phyloP scores from a whole-genome alignment of 164 flowering plant species.

The Annona squamosa region DNA sequence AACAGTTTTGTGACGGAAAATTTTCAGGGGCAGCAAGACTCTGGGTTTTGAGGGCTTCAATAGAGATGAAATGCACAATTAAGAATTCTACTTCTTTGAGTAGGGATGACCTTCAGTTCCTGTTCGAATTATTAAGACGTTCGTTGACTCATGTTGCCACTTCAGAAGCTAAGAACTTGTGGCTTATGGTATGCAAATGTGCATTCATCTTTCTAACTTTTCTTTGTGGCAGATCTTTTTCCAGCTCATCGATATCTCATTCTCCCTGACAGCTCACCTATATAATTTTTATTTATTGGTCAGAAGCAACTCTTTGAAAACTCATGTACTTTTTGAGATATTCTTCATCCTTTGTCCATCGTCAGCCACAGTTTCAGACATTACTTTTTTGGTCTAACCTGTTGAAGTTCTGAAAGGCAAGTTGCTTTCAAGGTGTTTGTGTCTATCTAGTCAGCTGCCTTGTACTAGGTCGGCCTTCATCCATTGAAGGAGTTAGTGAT shows the following conservation, averaged over 20 bases:
- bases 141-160: constrained; percentile 39
- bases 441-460: background rate
- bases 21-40: constrained; percentile 37
- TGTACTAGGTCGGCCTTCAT: background rate
- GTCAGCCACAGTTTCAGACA: background rate
- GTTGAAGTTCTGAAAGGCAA: background rate
- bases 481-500: background rate
- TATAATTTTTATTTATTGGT: background rate
- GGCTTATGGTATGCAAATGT: constrained; percentile 66
- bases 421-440: background rate
- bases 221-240: background rate
- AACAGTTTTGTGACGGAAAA: constrained; percentile 50
- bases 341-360: background rate
- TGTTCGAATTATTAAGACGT: constrained; percentile 45
- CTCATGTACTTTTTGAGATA: background rate
- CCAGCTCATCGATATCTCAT: background rate
- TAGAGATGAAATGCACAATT: constrained; percentile 42
- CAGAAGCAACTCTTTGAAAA: background rate
- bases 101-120: constrained; percentile 38
- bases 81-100: constrained; percentile 30
- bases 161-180: constrained; percentile 65
- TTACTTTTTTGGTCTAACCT: background rate
- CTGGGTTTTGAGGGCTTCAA: constrained; percentile 55
- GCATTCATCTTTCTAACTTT: background rate
- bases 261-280: background rate